Evolutionary conservation across 768 basidiomycete genomes (phyloP), one percentile per base, ranked within the genome.

Genomic region (Amanita brunnescens): DNA sequence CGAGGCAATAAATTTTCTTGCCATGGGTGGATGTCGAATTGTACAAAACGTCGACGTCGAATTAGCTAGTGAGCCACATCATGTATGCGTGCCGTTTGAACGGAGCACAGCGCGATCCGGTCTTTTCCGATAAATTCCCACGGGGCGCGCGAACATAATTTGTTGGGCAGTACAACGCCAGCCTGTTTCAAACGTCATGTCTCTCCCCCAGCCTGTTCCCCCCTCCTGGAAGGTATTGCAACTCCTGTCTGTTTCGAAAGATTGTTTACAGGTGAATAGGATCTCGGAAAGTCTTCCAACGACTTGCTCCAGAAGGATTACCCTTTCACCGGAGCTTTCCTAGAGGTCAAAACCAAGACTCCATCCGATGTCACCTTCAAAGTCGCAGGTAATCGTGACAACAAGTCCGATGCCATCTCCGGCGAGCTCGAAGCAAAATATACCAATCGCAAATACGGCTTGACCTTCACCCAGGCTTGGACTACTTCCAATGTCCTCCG

Each of bases 371-470:
- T 96, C 60, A 75, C 83, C 66, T 98, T 99, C 87, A 90, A 90
- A 71, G 96, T 94, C 58, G 80, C 80, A 56, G 95, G 96, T 51
- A 72, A 60, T 63, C 89, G 86, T 54, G 85, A 91, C 72, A 70
- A 80, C 66, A 85, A 88, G 75, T 62, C 66, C 35, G 73, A 83
- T 43, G 69, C 70, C 67, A 97, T 98, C 74, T 59, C 66, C 34
- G 95, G 89, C 58, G 95, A 98, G 69, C 76, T 98, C 61, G 96
- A 99, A 82, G 87, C 84, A 70, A 99, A 97, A 74, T 94, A 87
- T 77, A 66, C 77, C 61, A 86, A 97, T 79, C 79, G 79, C 75
- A 83, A 84, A 72, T 91, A 95, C 69, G 96, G 96, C 57, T 76
- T 98, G 63, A 85, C 85, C 66, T 76, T 96, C 78, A 98, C 96